Percentiles rank a stretch among this genome's conserved stretches.
phyloP scores from a whole-genome alignment of 768 basidiomycete species.

The Auricularia sp. region DNA sequence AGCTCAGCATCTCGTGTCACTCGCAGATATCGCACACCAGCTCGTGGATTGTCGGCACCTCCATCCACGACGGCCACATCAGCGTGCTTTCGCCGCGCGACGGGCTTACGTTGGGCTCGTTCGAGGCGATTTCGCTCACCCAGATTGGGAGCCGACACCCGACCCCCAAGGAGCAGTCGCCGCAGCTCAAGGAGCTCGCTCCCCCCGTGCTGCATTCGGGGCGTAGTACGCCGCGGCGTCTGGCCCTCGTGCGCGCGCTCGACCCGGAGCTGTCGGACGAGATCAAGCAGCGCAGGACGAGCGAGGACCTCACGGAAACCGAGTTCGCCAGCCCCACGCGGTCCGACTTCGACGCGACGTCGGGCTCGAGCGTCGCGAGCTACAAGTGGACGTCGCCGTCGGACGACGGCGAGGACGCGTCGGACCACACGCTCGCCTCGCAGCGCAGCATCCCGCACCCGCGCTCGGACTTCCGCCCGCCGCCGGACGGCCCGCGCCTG shows the following conservation, averaged over 20 bases:
- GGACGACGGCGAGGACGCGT: not conserved
- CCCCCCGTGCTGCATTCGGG: not conserved
- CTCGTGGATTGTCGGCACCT: not conserved
- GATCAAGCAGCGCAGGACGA: not conserved
- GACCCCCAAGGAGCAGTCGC: not conserved
- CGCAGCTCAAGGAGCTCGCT: not conserved
- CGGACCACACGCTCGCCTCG: not conserved
- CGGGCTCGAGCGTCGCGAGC: not conserved
- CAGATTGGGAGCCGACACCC: not conserved
- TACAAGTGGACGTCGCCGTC: not conserved
- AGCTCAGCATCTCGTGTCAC: not conserved
- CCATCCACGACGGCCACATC: not conserved
- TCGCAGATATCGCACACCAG: not conserved
- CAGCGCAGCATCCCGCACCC: not conserved
- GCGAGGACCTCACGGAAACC: not conserved
- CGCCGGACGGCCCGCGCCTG: not conserved
- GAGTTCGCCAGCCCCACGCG: not conserved
- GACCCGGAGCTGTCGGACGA: not conserved
- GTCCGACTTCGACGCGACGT: not conserved
- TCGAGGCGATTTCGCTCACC: not conserved
- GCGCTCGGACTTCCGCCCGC: not conserved
- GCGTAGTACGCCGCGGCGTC: not conserved
- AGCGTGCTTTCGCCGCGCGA: not conserved
- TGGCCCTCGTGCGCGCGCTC: not conserved
- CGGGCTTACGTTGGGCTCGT: not conserved